Base-by-base conservation (phyloP, 2,329 filamentous ascomycete species). In the Grosmannia penicillata region DNA sequence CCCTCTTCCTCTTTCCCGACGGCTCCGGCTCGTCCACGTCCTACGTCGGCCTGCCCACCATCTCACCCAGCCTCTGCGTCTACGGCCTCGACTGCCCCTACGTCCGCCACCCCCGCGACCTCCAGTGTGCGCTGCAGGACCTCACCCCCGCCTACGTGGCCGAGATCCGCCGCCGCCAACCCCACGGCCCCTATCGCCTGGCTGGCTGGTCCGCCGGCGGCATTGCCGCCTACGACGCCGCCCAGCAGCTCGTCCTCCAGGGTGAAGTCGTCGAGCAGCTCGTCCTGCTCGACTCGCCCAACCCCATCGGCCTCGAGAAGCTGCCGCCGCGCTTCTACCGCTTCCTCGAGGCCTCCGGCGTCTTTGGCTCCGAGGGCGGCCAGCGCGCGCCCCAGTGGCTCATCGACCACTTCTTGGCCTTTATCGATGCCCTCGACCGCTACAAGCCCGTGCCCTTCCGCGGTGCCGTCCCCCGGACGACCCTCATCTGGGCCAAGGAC, bases 91-190 rank as follows among this genome's bases (percentile, higher is more conserved):
- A 33, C 32, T 24, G 19, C 22, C 32, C 32, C 32, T 33, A 33
- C n/a, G 19, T 33, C n/a, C 19, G 13, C 19, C 11, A 24, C 19
- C 19, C 19, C 15, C 32, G 13, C 32, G 32, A 33, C 14, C 13
- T 33, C 19, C 11, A 23, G 19, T 33, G 32, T 17, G 13, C 19
- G 19, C 19, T 24, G 21, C 19, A 33, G n/a, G 32, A 33, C 19
- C 21, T 33, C n/a, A 24, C 19, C 32, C 19, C 19, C 22, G 6
- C 19, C 21, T 33, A 33, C 21, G 4, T 33, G 21, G 21, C 21
- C 13, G 32, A 33, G 15, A 22, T 33, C 9, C 32, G 32, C 21
- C 32, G 32, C n/a, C 32, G 32, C 11, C 32, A 33, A 68, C 62
- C 51, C 72, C 29, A 32, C 19, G 29, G 29, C 10, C 29, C 29